Evolutionary conservation across 192 early-diverging fungal species (phyloP), one percentile per base, ranked within the genome.

Genomic region (Mortierella hygrophila): DNA sequence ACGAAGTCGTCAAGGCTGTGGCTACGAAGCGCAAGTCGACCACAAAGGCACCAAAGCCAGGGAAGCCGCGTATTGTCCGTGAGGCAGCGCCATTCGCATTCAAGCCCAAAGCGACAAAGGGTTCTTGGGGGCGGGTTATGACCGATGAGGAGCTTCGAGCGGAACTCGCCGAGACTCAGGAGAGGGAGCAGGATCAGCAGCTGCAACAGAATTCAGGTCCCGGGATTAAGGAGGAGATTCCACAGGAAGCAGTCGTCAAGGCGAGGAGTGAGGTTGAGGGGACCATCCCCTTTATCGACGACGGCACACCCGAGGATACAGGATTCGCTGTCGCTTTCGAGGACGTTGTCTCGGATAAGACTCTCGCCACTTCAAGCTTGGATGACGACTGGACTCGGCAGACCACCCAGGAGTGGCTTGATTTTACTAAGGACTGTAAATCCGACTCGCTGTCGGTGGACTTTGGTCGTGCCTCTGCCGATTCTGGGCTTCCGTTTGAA

Each of bases 371-470:
- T 11, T n/a, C 2, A 6, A 18, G 16, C 55, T 26, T 23, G 6
- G 74, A 76, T 13, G 74, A 76, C 55, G 74, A 76, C 38, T 76
- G 74, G 57, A 42, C 49, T 20, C 49, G 37, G 10, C 18, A 40
- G 21, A n/a, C 74, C 10, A n/a, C 74, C 10, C 65, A 37, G 38
- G 35, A 37, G 38, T 54, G 60, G 40, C 40, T 29, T 11, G 60
- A 35, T 1, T 76, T 40, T 9, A 63, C 26, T 2, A 76, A 32
- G 40, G 68, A 69, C 9, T 10, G 40, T 70, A 9, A 20, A 4
- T 7, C 38, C 41, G 16, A 20, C 11, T 16, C 69, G 6, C 8
- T 9, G 9, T n/a, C 23, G 21, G 2, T 35, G 16, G 29, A 23
- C 21, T 52, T 52, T 52, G 49, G 18, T 16, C 15, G 5, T 52